A percentile compares a stretch with the other conserved stretches of the same genome.
phyloP scores from a whole-genome alignment of 1,284 basidiomycete genomes.

The Cutaneotrichosporon cutaneum region DNA sequence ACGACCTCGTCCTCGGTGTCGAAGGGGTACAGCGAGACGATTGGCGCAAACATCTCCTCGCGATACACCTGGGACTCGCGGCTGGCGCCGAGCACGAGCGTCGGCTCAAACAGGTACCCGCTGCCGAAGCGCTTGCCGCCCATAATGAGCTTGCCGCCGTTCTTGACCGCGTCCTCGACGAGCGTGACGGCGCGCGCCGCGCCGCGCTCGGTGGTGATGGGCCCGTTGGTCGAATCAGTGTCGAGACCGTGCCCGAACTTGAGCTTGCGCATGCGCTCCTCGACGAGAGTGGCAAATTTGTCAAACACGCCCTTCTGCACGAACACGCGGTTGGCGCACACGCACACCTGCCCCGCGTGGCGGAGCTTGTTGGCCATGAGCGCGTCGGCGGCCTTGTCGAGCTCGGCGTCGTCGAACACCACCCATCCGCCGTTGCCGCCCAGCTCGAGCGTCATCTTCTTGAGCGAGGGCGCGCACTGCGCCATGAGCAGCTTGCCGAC shows the following conservation, averaged over 20 bases:
- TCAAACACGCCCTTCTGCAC: constrained; percentile 60
- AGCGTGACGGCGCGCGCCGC: constrained; percentile 78
- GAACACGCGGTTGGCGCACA: constrained; percentile 67
- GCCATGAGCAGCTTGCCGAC: constrained; percentile 29
- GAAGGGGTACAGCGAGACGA: constrained; percentile 63
- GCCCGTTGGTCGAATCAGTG: constrained; percentile 70
- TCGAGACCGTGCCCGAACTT: constrained; percentile 85
- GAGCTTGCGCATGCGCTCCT: constrained; percentile 65
- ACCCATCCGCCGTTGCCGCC: constrained; percentile 51
- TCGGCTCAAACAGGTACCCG: constrained; percentile 73
- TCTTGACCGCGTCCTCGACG: constrained; percentile 73
- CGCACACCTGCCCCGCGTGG: constrained; percentile 73
- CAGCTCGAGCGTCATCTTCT: constrained; percentile 51
- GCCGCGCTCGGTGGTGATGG: constrained; percentile 78
- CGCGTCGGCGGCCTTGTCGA: constrained; percentile 40
- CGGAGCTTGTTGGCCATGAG: constrained; percentile 86
- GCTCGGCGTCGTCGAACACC: constrained; percentile 50
- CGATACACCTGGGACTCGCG: constrained; percentile 60
- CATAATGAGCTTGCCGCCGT: constrained; percentile 78
- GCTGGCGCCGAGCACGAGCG: constrained; percentile 79
- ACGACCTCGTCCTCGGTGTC: constrained; percentile 89
- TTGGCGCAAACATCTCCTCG: constrained; percentile 84
- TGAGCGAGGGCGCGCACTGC: constrained; percentile 47
- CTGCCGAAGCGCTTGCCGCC: constrained; percentile 65
- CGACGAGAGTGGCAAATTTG: constrained; percentile 32